Conservation (phyloP, 768 basidiomycete species). For the Calocybe cyanea region DNA sequence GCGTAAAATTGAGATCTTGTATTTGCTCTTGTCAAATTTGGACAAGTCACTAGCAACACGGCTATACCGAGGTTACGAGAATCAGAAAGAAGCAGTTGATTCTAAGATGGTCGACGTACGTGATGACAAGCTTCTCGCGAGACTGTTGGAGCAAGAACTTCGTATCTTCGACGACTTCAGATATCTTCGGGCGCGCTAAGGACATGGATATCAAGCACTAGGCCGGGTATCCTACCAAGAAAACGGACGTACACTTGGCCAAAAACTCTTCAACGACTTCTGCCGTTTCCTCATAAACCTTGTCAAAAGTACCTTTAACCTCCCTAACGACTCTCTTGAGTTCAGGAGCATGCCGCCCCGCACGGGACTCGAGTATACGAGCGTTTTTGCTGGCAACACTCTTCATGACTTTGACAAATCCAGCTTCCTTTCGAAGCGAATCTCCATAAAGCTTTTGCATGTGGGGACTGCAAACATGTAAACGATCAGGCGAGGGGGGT, state of each 20-base stretch:
- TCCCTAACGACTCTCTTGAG: conserved; percentile 77
- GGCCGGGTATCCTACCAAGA: too few species aligned
- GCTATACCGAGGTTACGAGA: conserved; percentile 30
- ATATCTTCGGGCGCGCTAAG: conserved; percentile 81
- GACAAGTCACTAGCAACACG: conserved; percentile 83
- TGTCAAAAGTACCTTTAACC: conserved; percentile 92
- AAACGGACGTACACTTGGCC: conserved; percentile 67
- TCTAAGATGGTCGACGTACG: conserved; percentile 46
- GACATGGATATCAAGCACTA: conserved; percentile 11
- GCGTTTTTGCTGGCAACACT: conserved; percentile 85
- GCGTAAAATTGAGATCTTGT: conserved; percentile 61
- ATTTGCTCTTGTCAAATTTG: conserved; percentile 75
- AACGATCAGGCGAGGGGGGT: conserved; percentile 3
- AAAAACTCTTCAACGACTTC: conserved; percentile 93
- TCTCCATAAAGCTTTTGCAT: conserved; percentile 97
- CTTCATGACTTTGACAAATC: conserved; percentile 97
- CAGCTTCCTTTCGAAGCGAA: conserved; percentile 90
- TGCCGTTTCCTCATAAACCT: conserved; percentile 91
- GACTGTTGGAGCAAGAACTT: conserved; percentile 89
- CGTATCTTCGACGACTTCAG: conserved; percentile 90
- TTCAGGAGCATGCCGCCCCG: conserved; percentile 80
- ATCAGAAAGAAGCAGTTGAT: neutral
- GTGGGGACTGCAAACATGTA: conserved; percentile 67
- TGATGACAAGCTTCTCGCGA: conserved; percentile 86
- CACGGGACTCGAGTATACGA: conserved; percentile 66